Conservation (phyloP, 2,329 filamentous ascomycete species). For the Colletotrichum magnum region DNA sequence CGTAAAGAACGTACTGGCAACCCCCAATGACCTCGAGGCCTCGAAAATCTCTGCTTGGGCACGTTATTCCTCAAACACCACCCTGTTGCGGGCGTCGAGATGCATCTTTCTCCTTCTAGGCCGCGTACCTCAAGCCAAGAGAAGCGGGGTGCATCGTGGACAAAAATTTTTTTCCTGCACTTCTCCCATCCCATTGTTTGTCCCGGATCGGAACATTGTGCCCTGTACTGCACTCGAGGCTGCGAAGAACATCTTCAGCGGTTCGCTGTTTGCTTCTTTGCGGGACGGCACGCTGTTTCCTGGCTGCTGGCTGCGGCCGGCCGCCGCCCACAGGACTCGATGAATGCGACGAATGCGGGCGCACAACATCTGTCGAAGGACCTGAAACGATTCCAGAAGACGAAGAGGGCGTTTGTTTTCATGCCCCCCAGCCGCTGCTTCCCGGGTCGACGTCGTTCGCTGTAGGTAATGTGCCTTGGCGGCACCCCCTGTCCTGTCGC, state of each 20-base stretch:
- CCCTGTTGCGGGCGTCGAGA: constrained; percentile 8
- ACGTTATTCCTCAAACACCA: neutral
- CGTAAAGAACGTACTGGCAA: too few species aligned
- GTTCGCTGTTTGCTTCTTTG: too few species aligned
- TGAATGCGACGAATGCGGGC: neutral
- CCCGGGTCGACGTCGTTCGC: neutral
- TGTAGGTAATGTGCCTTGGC: constrained; percentile 1
- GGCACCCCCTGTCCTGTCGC: neutral
- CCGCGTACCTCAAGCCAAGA: neutral
- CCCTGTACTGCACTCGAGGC: too few species aligned
- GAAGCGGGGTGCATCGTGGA: constrained; percentile 12
- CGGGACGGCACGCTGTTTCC: too few species aligned
- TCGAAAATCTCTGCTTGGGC: neutral
- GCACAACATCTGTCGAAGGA: neutral
- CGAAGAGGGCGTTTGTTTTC: neutral
- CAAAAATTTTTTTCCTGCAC: constrained; percentile 4
- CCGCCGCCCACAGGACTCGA: neutral
- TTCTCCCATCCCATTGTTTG: neutral
- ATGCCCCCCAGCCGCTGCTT: neutral
- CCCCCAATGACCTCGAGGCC: neutral
- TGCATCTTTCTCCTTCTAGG: neutral
- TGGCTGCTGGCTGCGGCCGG: neutral
- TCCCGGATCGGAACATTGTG: too few species aligned
- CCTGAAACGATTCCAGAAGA: constrained; percentile 5
- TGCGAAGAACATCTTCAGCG: too few species aligned